These are phyloP conservation scores for Fusarium sp. DNA, from an alignment of 2,329 filamentous ascomycete genomes.

Conservation along the genomic window DNA sequence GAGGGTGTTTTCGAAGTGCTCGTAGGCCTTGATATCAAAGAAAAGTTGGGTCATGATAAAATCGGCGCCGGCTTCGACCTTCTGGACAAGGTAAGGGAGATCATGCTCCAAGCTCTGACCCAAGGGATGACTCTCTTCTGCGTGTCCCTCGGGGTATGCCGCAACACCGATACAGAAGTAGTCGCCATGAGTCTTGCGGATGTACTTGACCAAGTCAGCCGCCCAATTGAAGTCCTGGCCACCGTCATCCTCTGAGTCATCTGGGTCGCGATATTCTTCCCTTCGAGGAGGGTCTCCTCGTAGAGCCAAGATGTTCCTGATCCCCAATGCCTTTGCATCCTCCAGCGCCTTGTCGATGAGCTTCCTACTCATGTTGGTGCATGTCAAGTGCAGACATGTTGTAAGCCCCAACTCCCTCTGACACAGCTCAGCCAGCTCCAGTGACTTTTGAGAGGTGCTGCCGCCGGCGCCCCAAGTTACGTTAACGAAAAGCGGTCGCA, in stretches of 20 bases:
- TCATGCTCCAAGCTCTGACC: conserved; percentile 80
- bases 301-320: conserved; percentile 93
- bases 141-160: conserved; percentile 94
- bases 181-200: conserved; percentile 85
- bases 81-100: conserved; percentile 89
- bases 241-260: conserved; percentile 68
- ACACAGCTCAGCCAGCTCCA: conserved; percentile 95
- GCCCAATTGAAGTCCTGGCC: conserved; percentile 90
- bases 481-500: conserved; percentile 94
- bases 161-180: conserved; percentile 98
- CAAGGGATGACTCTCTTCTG: conserved; percentile 85
- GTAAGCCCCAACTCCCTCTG: conserved; percentile 92
- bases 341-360: conserved; percentile 91
- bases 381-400: conserved; percentile 95
- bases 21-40: conserved; percentile 88
- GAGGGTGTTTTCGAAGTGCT: conserved; percentile 80
- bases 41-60: conserved; percentile 99
- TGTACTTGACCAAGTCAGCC: conserved; percentile 89
- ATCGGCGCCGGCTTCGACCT: conserved; percentile 90
- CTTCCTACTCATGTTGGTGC: conserved; percentile 93
- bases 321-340: conserved; percentile 89
- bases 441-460: conserved; percentile 88
- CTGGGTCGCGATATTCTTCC: conserved; percentile 82
- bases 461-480: conserved; percentile 98
- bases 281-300: conserved; percentile 90